Conservation (phyloP, 2,329 filamentous ascomycete genomes). For the Nemania sp. region DNA sequence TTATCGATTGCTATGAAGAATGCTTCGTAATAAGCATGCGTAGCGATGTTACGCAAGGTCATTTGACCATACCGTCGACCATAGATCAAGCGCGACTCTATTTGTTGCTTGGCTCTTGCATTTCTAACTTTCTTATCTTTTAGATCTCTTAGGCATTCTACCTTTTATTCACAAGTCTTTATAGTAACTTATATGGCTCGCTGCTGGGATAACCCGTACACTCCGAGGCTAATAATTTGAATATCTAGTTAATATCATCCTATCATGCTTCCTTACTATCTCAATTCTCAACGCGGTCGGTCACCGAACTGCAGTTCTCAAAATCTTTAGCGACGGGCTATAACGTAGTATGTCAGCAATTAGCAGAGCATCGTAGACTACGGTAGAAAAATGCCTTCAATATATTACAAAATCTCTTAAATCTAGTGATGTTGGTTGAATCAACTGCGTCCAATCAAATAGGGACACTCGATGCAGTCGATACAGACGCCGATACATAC, state of each 20-base stretch:
- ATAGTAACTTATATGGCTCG: no score
- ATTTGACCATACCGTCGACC: slow-evolving; percentile 11
- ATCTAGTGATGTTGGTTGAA: neutral
- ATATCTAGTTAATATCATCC: no score
- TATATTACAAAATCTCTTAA: no score
- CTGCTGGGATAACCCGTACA: no score
- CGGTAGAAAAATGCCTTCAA: neutral
- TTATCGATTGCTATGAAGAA: slow-evolving; percentile 6
- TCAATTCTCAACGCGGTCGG: neutral
- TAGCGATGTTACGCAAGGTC: slow-evolving; percentile 20
- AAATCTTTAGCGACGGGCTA: neutral
- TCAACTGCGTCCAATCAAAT: slow-evolving; percentile 2
- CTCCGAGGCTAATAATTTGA: no score
- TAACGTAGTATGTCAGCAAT: neutral
- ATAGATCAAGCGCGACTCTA: neutral
- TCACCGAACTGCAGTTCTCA: slow-evolving; percentile 6
- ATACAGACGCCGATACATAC: no score
- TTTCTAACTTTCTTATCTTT: neutral
- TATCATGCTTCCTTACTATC: neutral
- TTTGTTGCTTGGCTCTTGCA: neutral
- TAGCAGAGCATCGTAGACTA: neutral
- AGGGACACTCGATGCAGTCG: neutral
- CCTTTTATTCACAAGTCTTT: no score
- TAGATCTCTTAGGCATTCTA: no score
- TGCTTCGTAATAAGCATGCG: slow-evolving; percentile 19